Evolutionary conservation across 1,139 yeast genomes (phyloP).

Genomic region (Kurtzmaniella quercitrusa): DNA sequence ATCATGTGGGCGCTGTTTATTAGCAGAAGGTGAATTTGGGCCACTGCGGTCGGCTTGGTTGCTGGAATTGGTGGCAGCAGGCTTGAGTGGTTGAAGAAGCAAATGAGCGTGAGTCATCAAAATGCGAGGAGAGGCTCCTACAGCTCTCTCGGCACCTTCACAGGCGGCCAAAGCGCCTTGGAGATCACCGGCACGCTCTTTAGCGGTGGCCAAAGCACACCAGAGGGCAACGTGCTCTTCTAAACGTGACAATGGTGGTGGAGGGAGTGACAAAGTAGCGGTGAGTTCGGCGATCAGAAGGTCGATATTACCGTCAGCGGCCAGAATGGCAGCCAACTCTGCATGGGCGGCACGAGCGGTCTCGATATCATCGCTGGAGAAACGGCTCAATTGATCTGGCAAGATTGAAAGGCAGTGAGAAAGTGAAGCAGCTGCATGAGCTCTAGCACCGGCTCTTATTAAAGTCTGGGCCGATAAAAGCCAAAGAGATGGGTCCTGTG

Average conservation of each 20-base stretch:
- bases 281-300: constrained; percentile 44
- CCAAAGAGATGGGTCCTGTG: constrained; percentile 44
- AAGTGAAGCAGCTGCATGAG: constrained; percentile 45
- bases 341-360: constrained; percentile 51
- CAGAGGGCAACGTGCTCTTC: constrained; percentile 48
- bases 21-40: not conserved
- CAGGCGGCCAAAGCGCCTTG: constrained; percentile 47
- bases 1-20: constrained; percentile 11
- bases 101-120: constrained; percentile 47
- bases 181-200: constrained; percentile 46
- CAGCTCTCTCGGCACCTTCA: constrained; percentile 41
- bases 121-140: constrained; percentile 43
- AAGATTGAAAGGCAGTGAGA: constrained; percentile 40
- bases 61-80: not conserved
- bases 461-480: constrained; percentile 44
- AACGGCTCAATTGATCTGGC: constrained; percentile 24
- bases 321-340: constrained; percentile 50
- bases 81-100: constrained; percentile 21
- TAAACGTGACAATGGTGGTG: constrained; percentile 41
- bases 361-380: constrained; percentile 32
- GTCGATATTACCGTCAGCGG: constrained; percentile 48
- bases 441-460: constrained; percentile 37
- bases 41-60: constrained; percentile 1
- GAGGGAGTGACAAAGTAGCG: constrained; percentile 46
- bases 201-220: constrained; percentile 50